Percentiles rank a stretch among this genome's conserved stretches.
Conservation (phyloP, 1,284 basidiomycete genomes). For the Sphagnurus paluster region DNA sequence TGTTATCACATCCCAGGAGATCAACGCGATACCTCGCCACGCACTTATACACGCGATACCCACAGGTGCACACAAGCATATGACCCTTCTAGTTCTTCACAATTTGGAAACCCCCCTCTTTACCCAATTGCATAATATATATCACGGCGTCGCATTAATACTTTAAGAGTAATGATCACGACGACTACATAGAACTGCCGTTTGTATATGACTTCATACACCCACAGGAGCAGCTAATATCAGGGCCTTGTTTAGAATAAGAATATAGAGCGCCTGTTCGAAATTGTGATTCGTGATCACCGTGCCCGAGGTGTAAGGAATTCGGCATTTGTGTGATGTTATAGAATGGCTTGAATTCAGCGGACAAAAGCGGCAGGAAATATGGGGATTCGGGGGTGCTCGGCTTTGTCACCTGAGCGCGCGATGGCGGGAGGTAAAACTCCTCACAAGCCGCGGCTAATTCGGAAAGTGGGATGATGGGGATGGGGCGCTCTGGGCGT, state of each 20-base stretch:
- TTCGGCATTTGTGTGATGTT: conserved; percentile 3
- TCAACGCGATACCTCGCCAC: too few relatives aligned
- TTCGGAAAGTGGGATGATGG: conserved; percentile 49
- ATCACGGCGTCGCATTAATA: background rate
- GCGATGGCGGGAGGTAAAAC: conserved; percentile 6
- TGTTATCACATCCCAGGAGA: too few relatives aligned
- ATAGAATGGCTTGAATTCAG: conserved; percentile 3
- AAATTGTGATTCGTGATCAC: background rate
- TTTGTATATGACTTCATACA: conserved; percentile 32
- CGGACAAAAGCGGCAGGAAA: conserved; percentile 10
- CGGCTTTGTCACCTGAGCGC: background rate
- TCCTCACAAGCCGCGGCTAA: conserved; percentile 40
- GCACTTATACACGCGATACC: too few relatives aligned
- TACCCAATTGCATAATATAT: too few relatives aligned
- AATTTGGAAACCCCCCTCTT: too few relatives aligned
- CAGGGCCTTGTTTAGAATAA: conserved; percentile 3
- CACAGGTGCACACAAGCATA: too few relatives aligned
- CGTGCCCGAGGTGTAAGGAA: background rate
- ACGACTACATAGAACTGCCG: background rate
- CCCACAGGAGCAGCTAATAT: conserved; percentile 26
- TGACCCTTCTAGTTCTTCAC: too few relatives aligned
- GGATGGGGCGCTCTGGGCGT: conserved; percentile 53
- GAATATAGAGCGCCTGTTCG: background rate
- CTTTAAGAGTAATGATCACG: background rate
- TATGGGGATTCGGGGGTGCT: conserved; percentile 8